A percentile compares a stretch with the other conserved stretches of the same genome.
Conservation (phyloP, 306 rosid genomes). For the Fagus crenata region DNA sequence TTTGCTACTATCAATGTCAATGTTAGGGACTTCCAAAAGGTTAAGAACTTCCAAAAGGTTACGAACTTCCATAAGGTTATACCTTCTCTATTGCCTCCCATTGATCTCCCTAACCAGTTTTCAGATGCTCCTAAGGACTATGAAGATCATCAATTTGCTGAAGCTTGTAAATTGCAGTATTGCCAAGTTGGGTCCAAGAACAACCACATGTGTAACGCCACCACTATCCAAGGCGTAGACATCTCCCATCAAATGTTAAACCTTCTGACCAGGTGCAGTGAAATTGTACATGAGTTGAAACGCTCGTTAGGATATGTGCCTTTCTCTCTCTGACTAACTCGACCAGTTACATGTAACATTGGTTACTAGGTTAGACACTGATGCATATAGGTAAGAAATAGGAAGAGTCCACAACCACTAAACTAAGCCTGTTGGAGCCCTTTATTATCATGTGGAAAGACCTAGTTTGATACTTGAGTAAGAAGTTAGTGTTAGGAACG, state of each 20-base stretch:
- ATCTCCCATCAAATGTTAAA: slow-evolving; percentile 11
- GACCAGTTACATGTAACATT: background rate
- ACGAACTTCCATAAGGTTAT: background rate
- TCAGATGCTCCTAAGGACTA: background rate
- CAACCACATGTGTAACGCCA: background rate
- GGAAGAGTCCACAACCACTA: background rate
- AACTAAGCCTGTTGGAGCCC: background rate
- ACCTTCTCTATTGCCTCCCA: background rate
- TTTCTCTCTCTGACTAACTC: background rate
- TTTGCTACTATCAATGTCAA: background rate
- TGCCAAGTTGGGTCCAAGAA: background rate
- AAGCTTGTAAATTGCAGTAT: background rate
- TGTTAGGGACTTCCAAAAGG: background rate
- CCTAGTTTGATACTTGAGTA: background rate
- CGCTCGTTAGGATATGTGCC: background rate
- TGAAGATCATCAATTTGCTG: background rate
- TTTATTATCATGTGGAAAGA: background rate
- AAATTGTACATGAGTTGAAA: slow-evolving; percentile 2
- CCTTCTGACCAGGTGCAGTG: background rate
- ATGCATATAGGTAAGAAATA: too few relatives aligned
- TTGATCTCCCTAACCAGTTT: background rate
- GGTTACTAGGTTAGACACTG: background rate
- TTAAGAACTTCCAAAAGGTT: background rate
- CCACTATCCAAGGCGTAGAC: slow-evolving; percentile 2
- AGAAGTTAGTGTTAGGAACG: too few relatives aligned